These are phyloP conservation scores for Diaporthe vexans DNA, from an alignment of 2,329 filamentous ascomycete species.

Conservation along the genomic window DNA sequence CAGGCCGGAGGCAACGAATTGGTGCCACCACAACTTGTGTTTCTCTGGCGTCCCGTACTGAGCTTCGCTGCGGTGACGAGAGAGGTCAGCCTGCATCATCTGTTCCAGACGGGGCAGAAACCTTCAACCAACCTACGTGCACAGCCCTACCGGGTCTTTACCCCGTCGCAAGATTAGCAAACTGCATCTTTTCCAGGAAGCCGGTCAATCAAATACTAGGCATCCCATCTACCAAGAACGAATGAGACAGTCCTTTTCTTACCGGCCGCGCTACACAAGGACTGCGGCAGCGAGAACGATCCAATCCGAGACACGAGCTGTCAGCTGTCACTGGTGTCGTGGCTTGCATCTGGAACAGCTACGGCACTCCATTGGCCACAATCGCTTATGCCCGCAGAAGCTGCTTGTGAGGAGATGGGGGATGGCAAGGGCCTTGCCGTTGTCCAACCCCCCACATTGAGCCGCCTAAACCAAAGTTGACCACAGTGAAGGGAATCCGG, in stretches of 20 bases:
- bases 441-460: slow-evolving; percentile 33
- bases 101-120: slow-evolving; percentile 9
- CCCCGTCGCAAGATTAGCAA: slow-evolving; percentile 30
- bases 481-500: slow-evolving; percentile 13
- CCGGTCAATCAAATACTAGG: slow-evolving; percentile 15
- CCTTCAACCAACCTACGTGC: slow-evolving; percentile 1
- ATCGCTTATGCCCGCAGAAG: slow-evolving; percentile 14
- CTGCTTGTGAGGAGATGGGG: slow-evolving; percentile 30
- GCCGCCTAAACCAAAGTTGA: slow-evolving; percentile 19
- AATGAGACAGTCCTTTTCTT: slow-evolving; percentile 21
- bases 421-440: slow-evolving; percentile 21
- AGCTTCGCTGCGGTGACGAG: slow-evolving; percentile 15
- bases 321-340: slow-evolving; percentile 33
- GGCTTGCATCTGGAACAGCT: slow-evolving; percentile 38
- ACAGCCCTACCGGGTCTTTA: slow-evolving; percentile 29
- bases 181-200: slow-evolving; percentile 28
- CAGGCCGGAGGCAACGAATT: slow-evolving; percentile 21
- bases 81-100: neutral
- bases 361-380: slow-evolving; percentile 23
- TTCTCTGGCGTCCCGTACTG: slow-evolving; percentile 8
- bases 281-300: slow-evolving; percentile 10
- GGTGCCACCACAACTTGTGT: slow-evolving; percentile 14
- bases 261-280: slow-evolving; percentile 21
- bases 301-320: slow-evolving; percentile 35
- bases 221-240: slow-evolving; percentile 18